Base-by-base conservation (phyloP, 176 grass and related monocot species). In the Musa acuminata region DNA sequence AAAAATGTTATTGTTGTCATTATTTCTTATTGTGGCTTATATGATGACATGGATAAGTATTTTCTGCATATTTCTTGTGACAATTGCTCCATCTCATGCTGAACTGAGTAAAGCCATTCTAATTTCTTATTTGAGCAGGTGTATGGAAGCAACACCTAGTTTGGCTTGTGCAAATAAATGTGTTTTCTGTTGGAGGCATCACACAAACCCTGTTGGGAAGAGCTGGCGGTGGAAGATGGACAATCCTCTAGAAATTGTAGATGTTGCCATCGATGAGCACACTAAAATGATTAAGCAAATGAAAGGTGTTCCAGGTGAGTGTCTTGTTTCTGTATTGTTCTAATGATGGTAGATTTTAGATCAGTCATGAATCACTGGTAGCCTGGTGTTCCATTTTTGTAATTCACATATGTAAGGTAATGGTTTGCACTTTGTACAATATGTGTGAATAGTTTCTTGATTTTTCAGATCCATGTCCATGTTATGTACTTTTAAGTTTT, bases 101-200 rank as follows among this genome's bases (percentile, higher is more conserved):
- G 22, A 17, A 24, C 51, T 65, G 26, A 21, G 43, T 14, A 12
- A 70, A 69, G 12, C 23, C 71, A 11, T 13, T 57, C 5, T 20
- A 23, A 64, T 53, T 64, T 24, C 60, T 25, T 77, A 23, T 11
- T 78, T 72, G 73, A 72, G 53, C 84, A 93, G 94, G 78, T 98
- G 94, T 72, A 98, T 93, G 94, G 94, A 98, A 69, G 86, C 94
- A 73, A 98, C 94, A 48, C 94, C 94, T 80, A 98, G 94, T 91
- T 84, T 98, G 73, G 94, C 94, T 60, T 98, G 94, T 91, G 94
- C 94, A 82, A 98, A 98, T 85, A 98, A 98, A 80, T 98, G 95
- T 89, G 94, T 98, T 48, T 98, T 98, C 76, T 98, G 95, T 80
- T 98, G 95, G 95, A 93, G 95, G 54, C 95, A 98, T 87, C 95